These are phyloP conservation scores for Calonectria henricotiae DNA, from an alignment of 2,329 filamentous ascomycete genomes.

Conservation along the genomic window DNA sequence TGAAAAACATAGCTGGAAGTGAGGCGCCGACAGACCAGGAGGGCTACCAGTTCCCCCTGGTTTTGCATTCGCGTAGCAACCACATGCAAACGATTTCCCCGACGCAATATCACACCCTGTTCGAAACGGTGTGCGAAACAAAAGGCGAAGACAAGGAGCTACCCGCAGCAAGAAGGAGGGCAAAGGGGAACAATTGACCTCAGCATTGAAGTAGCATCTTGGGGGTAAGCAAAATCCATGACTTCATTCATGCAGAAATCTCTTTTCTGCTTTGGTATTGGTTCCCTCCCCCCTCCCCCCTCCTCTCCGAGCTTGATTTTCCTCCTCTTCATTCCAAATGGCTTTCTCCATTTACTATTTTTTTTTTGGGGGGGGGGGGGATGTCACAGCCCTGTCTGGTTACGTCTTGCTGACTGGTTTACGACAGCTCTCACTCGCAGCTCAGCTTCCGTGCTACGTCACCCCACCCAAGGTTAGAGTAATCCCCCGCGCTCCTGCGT, in stretches of 20 bases:
- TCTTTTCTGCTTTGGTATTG: not conserved
- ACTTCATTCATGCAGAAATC: slow-evolving; percentile 14
- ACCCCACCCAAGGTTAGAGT: slow-evolving; percentile 21
- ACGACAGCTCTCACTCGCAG: not conserved
- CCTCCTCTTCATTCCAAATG: not conserved
- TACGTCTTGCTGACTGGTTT: slow-evolving; percentile 19
- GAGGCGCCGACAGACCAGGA: slow-evolving; percentile 3
- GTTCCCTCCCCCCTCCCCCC: not conserved
- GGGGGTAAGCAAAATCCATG: slow-evolving; percentile 19
- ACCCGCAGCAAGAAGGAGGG: slow-evolving; percentile 4
- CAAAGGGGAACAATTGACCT: not conserved
- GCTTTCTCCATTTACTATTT: not conserved
- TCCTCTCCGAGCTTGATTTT: not conserved
- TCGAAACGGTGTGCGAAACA: slow-evolving; percentile 22
- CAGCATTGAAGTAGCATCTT: not conserved
- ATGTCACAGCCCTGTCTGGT: slow-evolving; percentile 9
- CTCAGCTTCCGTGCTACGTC: slow-evolving; percentile 31
- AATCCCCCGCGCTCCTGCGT: slow-evolving; percentile 33
- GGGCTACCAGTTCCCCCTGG: slow-evolving; percentile 18
- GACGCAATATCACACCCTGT: slow-evolving; percentile 4
- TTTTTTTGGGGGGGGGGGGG: not conserved
- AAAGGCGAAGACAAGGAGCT: not conserved
- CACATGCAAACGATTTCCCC: slow-evolving; percentile 16
- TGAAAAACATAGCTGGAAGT: slow-evolving; percentile 4
- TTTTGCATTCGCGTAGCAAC: slow-evolving; percentile 14